These are phyloP conservation scores for Pseudocercospora musae DNA, from an alignment of 2,329 filamentous ascomycete genomes.

Conservation along the genomic window DNA sequence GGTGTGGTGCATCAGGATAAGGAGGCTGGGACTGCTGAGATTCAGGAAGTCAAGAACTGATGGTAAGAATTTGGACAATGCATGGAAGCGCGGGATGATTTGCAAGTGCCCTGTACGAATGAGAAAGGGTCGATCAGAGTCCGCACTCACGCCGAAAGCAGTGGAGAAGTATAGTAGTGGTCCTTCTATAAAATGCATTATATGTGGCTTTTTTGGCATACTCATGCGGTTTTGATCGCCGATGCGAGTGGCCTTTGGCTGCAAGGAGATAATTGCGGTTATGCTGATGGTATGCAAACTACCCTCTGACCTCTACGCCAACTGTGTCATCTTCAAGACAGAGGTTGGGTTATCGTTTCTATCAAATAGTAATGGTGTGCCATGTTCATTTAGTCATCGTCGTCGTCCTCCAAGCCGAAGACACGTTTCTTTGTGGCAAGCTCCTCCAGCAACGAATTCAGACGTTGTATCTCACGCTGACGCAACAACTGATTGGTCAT, in stretches of 20 bases:
- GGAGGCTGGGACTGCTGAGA: slow-evolving; percentile 8
- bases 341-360: neutral
- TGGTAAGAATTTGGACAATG: neutral
- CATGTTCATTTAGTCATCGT: slow-evolving; percentile 6
- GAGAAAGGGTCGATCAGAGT: neutral
- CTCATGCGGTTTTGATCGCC: neutral
- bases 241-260: neutral
- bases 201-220: neutral
- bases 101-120: neutral
- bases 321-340: too few species aligned
- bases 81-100: neutral
- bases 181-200: neutral
- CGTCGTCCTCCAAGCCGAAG: slow-evolving; percentile 36
- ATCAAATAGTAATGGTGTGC: neutral
- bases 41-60: slow-evolving; percentile 7
- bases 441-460: slow-evolving; percentile 52
- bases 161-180: neutral
- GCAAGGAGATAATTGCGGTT: neutral
- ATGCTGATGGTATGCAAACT: neutral
- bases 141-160: neutral
- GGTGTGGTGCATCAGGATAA: slow-evolving; percentile 15
- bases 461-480: slow-evolving; percentile 48
- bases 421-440: slow-evolving; percentile 52
- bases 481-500: slow-evolving; percentile 49
- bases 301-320: neutral